Evolutionary conservation across 306 rosid genomes (phyloP), one percentile per base, ranked within the genome.

Genomic region (Cucurbita maxima): DNA sequence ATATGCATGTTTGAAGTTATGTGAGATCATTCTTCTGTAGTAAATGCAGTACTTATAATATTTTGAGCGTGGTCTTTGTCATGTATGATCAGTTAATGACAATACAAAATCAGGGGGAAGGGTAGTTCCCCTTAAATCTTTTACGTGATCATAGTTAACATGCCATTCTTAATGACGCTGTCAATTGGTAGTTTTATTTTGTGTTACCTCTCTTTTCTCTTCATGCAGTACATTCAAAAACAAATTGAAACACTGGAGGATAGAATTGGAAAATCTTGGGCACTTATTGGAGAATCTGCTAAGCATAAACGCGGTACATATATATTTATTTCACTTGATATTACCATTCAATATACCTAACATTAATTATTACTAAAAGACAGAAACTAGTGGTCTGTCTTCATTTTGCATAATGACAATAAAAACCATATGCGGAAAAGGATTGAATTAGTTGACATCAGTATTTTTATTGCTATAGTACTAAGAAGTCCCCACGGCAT

Each of bases 201-300:
- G 20, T 66, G 38, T 25, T 52, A 41, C 14, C 14, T 15, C 36
- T 61, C 18, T 55, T 76, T 71, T 66, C 51, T 78, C 66, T 58
- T 58, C 40, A 55, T 79, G 89, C 84, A 86, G 89, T 86, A 79
- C 76, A 81, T 86, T 72, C 81, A 76, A 59, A 83, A 81, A 59
- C 89, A 86, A 60, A 79, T 81, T 37, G 78, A 76, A 62, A 25
- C 58, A 6, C 78, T 86, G 64, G 87, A 86, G 77, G 87, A 79
- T 54, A 78, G 86, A 25, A 83, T 83, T 71, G 76, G 81, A 76
- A 81, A 83, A 74, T 81, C 83, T 22, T 86, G 89, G 89, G 76
- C 77, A 11, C 78, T 43, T 64, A 76, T 77, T 13, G 69, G 84
- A 62, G 60, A 76, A 20, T 70, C 79, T 19, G 51, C 41, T 69